Percentiles rank a stretch among this genome's conserved stretches.
Conservation (phyloP, 2,329 filamentous ascomycete genomes). For the Furcasterigmium furcatum region DNA sequence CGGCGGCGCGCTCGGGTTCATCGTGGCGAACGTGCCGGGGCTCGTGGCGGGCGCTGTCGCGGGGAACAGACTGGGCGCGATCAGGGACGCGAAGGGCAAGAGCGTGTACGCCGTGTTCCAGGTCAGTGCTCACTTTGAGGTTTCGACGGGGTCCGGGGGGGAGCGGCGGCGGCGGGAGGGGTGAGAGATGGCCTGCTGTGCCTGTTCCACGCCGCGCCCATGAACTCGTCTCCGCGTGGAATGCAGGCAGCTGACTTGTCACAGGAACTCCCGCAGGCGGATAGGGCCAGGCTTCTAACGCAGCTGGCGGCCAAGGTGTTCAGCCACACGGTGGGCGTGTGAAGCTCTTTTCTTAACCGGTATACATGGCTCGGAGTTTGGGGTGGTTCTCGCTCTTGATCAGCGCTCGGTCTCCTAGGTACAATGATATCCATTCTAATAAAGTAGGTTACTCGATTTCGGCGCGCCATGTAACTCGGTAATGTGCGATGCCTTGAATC, state of each 20-base stretch:
- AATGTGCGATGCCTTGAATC: no score
- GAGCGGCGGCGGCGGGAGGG: background rate
- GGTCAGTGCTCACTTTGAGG: slow-evolving; percentile 29
- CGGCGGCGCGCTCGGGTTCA: slow-evolving; percentile 90
- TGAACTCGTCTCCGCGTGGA: background rate
- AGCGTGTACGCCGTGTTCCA: slow-evolving; percentile 90
- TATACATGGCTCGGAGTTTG: slow-evolving; percentile 7
- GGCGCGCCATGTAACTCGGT: no score
- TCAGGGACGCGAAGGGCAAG: slow-evolving; percentile 89
- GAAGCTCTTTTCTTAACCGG: slow-evolving; percentile 2
- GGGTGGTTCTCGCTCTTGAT: background rate
- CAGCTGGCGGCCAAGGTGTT: slow-evolving; percentile 86
- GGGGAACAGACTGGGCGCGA: slow-evolving; percentile 85
- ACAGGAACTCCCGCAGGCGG: slow-evolving; percentile 76
- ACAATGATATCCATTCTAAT: no score
- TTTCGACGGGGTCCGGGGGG: slow-evolving; percentile 2
- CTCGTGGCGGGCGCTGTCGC: slow-evolving; percentile 87
- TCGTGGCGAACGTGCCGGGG: slow-evolving; percentile 88
- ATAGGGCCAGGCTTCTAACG: slow-evolving; percentile 76
- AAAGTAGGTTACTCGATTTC: no score
- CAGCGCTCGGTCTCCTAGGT: background rate
- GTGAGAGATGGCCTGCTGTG: no score
- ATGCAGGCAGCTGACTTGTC: background rate
- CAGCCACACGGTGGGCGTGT: slow-evolving; percentile 67
- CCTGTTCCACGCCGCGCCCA: background rate